Percentiles rank a stretch among this genome's conserved stretches.
These are phyloP conservation scores for Colletotrichum orchidophilum DNA, from an alignment of 2,329 filamentous ascomycete species.

Conservation along the genomic window DNA sequence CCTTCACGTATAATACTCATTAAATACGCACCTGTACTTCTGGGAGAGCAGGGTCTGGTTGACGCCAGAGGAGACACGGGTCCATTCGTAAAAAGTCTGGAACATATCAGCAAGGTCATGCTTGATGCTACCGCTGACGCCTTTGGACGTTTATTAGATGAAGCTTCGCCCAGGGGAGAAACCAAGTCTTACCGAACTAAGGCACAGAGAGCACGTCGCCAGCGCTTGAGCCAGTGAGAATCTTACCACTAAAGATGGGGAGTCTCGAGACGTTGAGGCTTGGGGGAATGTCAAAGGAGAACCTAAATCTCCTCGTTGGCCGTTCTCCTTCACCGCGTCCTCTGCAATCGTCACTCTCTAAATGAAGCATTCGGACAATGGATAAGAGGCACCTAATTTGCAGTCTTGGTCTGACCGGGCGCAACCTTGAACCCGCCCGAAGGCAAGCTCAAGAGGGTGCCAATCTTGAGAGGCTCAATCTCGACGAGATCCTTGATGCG, in stretches of 20 bases:
- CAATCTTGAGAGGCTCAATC: constrained; percentile 19
- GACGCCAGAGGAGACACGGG: constrained; percentile 16
- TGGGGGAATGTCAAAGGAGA: constrained; percentile 45
- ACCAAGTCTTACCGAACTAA: constrained; percentile 39
- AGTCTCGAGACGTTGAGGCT: constrained; percentile 40
- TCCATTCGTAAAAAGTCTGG: constrained; percentile 19
- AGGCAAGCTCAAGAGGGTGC: constrained; percentile 15
- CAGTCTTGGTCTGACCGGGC: constrained; percentile 31
- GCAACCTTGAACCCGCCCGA: constrained; percentile 28
- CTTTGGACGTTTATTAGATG: background rate
- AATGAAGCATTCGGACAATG: background rate
- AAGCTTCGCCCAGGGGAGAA: too few species aligned
- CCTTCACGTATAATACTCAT: too few species aligned
- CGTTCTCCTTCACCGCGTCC: background rate
- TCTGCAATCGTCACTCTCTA: too few species aligned
- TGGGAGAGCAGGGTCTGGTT: constrained; percentile 15
- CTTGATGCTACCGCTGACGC: constrained; percentile 28
- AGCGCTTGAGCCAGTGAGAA: constrained; percentile 44
- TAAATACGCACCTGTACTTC: constrained; percentile 6
- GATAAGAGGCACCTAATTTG: background rate
- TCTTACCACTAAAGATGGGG: constrained; percentile 46
- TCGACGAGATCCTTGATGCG: constrained; percentile 28
- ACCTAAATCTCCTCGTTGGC: constrained; percentile 27
- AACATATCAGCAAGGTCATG: constrained; percentile 21
- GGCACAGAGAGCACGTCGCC: constrained; percentile 45